Conservation (phyloP, 176 grass and related monocot species). For the Olyra latifolia region DNA sequence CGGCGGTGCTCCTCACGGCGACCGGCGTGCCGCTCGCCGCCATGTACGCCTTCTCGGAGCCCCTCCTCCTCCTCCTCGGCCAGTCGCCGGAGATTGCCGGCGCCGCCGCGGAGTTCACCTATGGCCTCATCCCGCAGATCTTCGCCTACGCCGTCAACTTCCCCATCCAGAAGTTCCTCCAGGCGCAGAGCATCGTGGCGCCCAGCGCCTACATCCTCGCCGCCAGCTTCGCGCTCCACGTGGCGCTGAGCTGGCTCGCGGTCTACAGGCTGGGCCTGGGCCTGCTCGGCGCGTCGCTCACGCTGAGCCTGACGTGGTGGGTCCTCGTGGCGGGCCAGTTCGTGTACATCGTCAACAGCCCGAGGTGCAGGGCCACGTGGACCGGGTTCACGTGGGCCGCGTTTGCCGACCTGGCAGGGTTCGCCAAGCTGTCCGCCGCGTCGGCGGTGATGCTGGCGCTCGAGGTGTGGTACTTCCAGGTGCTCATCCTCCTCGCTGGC, state of each 20-base stretch:
- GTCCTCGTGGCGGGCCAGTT: conserved; percentile 69
- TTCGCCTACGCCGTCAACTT: conserved; percentile 88
- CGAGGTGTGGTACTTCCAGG: conserved; percentile 94
- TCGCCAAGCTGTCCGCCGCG: conserved; percentile 64
- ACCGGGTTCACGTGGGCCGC: conserved; percentile 81
- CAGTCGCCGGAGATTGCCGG: conserved; percentile 76
- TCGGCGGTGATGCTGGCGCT: conserved; percentile 94
- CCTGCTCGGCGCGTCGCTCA: conserved; percentile 69
- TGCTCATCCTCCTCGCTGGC: conserved; percentile 82
- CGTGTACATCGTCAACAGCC: conserved; percentile 71
- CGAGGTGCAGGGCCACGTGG: conserved; percentile 61
- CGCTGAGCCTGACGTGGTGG: conserved; percentile 81
- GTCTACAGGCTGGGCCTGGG: conserved; percentile 59
- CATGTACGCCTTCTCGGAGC: conserved; percentile 71
- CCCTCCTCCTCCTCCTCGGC: conserved; percentile 62
- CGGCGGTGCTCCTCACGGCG: conserved; percentile 67
- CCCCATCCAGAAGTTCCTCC: conserved; percentile 90
- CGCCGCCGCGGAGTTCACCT: conserved; percentile 66
- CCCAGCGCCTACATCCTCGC: conserved; percentile 86
- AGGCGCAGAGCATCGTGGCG: conserved; percentile 89
- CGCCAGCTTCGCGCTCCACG: conserved; percentile 49
- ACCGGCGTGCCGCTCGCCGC: conserved; percentile 71
- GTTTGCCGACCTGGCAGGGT: conserved; percentile 61
- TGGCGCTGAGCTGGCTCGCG: conserved; percentile 67
- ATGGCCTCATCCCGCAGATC: conserved; percentile 91